A percentile compares a stretch with the other conserved stretches of the same genome.
Evolutionary conservation across 2,329 filamentous ascomycete genomes (phyloP).

Genomic region (Apiospora malaysiana): DNA sequence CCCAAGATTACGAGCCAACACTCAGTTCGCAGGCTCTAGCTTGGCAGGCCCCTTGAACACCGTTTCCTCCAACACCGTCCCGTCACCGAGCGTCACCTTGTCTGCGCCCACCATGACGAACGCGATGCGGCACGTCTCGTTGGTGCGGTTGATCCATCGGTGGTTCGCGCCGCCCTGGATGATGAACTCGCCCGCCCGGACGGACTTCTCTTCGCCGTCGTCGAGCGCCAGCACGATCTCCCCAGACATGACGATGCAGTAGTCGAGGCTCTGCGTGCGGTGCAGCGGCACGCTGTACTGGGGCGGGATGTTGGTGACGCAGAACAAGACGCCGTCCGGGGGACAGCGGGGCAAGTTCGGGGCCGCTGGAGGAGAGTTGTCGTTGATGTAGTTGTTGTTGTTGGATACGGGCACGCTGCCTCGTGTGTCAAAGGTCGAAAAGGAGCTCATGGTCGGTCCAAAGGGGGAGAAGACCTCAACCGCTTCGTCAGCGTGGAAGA

Average conservation of each 20-base stretch:
- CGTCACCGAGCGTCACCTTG: constrained; percentile 45
- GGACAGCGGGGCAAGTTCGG: constrained; percentile 42
- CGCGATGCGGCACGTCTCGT: constrained; percentile 44
- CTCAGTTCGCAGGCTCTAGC: background rate
- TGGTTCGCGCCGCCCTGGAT: constrained; percentile 52
- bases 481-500: constrained; percentile 39
- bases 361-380: background rate
- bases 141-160: constrained; percentile 53
- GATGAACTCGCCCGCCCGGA: constrained; percentile 46
- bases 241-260: constrained; percentile 60
- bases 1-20: no score
- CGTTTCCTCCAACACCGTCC: constrained; percentile 44
- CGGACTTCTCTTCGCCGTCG: constrained; percentile 51
- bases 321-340: constrained; percentile 43
- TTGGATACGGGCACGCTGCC: constrained; percentile 40
- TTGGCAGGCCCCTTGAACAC: constrained; percentile 26
- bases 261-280: constrained; percentile 60
- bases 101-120: constrained; percentile 48
- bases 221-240: constrained; percentile 57
- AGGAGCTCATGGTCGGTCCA: constrained; percentile 37
- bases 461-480: constrained; percentile 39
- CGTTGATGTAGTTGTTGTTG: background rate
- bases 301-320: constrained; percentile 41
- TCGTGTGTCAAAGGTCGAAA: constrained; percentile 40
- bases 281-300: constrained; percentile 50